These are phyloP conservation scores for Dichotomopilus funicola DNA, from an alignment of 2,329 filamentous ascomycete species.

Conservation along the genomic window DNA sequence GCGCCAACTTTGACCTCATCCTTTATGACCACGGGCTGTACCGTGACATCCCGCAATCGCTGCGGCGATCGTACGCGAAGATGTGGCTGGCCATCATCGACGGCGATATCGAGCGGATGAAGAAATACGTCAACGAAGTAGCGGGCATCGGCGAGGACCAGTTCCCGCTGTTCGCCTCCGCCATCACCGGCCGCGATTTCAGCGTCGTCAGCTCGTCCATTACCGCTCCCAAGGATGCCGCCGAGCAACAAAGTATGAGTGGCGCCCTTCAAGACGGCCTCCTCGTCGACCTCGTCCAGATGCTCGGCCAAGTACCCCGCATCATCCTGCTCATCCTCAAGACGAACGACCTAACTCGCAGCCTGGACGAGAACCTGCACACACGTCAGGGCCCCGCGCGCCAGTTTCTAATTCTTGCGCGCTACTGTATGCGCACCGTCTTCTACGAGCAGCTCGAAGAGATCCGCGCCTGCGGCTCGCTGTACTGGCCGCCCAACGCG, in stretches of 20 bases:
- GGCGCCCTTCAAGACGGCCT: constrained; percentile 80
- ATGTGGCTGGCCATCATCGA: constrained; percentile 96
- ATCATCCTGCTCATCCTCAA: constrained; percentile 95
- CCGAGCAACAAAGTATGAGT: constrained; percentile 83
- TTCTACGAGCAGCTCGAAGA: constrained; percentile 58
- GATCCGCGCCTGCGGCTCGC: constrained; percentile 45
- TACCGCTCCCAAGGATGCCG: constrained; percentile 53
- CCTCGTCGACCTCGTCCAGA: constrained; percentile 77
- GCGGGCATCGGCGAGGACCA: constrained; percentile 83
- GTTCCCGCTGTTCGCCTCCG: constrained; percentile 91
- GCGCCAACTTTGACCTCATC: constrained; percentile 85
- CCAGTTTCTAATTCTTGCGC: constrained; percentile 60
- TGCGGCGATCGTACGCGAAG: constrained; percentile 86
- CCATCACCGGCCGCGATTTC: constrained; percentile 92
- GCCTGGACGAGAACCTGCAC: constrained; percentile 83
- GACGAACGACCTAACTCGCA: constrained; percentile 93
- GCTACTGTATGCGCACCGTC: constrained; percentile 62
- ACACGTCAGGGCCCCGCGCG: constrained; percentile 62
- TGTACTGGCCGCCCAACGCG: constrained; percentile 54
- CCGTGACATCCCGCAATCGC: constrained; percentile 72
- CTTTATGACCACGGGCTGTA: constrained; percentile 97
- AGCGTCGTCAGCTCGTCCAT: constrained; percentile 61
- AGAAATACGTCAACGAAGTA: constrained; percentile 79
- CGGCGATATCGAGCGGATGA: constrained; percentile 78
- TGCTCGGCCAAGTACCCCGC: constrained; percentile 81